Conservation (phyloP, 2,329 filamentous ascomycete genomes). For the Trichoderma endophyticum region DNA sequence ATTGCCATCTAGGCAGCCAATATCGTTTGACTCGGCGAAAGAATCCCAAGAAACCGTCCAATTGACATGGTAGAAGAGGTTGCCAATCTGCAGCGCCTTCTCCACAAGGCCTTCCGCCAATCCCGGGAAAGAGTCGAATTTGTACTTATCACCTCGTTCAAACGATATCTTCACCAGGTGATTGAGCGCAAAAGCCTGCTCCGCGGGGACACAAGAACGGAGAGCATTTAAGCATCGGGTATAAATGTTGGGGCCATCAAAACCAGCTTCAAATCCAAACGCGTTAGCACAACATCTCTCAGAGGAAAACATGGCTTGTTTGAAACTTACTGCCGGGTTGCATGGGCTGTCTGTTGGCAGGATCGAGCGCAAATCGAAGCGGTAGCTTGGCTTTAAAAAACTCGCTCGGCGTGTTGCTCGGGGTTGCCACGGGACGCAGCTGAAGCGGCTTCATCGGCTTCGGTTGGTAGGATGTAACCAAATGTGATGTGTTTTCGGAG, state of each 20-base stretch:
- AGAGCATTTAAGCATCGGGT: slow-evolving; percentile 81
- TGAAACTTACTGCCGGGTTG: slow-evolving; percentile 61
- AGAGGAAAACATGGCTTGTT: background rate
- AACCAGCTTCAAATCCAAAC: slow-evolving; percentile 43
- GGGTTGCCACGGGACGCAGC: slow-evolving; percentile 71
- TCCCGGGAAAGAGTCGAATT: slow-evolving; percentile 86
- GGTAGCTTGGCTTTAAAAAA: slow-evolving; percentile 52
- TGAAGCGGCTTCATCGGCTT: slow-evolving; percentile 59
- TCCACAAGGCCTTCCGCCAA: slow-evolving; percentile 85
- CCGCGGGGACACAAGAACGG: slow-evolving; percentile 71
- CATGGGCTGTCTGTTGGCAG: slow-evolving; percentile 42
- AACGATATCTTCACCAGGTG: slow-evolving; percentile 94
- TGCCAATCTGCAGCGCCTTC: slow-evolving; percentile 75
- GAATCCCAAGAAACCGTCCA: slow-evolving; percentile 73
- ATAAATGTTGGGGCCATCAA: slow-evolving; percentile 85
- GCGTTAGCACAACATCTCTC: background rate
- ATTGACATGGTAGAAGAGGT: slow-evolving; percentile 74
- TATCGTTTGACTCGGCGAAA: slow-evolving; percentile 51
- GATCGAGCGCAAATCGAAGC: slow-evolving; percentile 31
- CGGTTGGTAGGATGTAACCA: slow-evolving; percentile 69
- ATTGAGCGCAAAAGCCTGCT: slow-evolving; percentile 90
- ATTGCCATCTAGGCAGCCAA: slow-evolving; percentile 43
- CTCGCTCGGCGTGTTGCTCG: slow-evolving; percentile 67
- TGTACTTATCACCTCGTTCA: slow-evolving; percentile 92
- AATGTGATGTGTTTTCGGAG: slow-evolving; percentile 54